A percentile compares a stretch with the other conserved stretches of the same genome.
Evolutionary conservation across 2,329 filamentous ascomycete genomes (phyloP).

Genomic region (Curvularia spicifera): DNA sequence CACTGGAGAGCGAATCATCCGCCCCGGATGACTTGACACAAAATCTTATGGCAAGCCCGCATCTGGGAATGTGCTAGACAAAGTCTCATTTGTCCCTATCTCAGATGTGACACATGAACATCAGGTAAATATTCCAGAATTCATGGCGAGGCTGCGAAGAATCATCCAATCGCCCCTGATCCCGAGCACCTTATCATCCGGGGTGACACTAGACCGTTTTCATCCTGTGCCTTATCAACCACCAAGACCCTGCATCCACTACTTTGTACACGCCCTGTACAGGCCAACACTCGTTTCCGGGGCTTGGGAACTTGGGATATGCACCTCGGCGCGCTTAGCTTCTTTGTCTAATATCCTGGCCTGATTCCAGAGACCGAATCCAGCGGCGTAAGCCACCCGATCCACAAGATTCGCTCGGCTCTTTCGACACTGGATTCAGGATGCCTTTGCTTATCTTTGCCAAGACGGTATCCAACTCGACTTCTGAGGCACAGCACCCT

Average conservation of each 20-base stretch:
- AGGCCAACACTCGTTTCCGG: constrained; percentile 11
- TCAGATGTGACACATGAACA: constrained; percentile 28
- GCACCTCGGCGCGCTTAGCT: constrained; percentile 18
- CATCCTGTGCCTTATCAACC: constrained; percentile 24
- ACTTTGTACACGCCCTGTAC: constrained; percentile 16
- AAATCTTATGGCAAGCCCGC: constrained; percentile 19
- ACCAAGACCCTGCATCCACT: constrained; percentile 26
- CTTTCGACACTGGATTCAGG: constrained; percentile 17
- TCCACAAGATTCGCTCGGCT: constrained; percentile 19
- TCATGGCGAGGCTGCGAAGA: constrained; percentile 10
- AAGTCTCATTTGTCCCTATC: constrained; percentile 19
- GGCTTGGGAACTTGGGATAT: constrained; percentile 20
- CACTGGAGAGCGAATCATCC: constrained; percentile 26
- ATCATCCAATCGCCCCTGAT: constrained; percentile 23
- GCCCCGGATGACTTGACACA: constrained; percentile 20
- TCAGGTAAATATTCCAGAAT: constrained; percentile 29
- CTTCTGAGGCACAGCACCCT: constrained; percentile 27
- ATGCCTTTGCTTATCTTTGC: constrained; percentile 40
- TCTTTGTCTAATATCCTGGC: constrained; percentile 11
- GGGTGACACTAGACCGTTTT: constrained; percentile 16
- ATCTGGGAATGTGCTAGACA: constrained; percentile 25
- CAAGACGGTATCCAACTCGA: constrained; percentile 31
- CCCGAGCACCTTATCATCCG: constrained; percentile 30
- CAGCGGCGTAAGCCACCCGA: constrained; percentile 11
- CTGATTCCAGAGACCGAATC: constrained; percentile 15